Base-by-base conservation (phyloP, 106 monocot genomes). In the Amphibolis antarctica region DNA sequence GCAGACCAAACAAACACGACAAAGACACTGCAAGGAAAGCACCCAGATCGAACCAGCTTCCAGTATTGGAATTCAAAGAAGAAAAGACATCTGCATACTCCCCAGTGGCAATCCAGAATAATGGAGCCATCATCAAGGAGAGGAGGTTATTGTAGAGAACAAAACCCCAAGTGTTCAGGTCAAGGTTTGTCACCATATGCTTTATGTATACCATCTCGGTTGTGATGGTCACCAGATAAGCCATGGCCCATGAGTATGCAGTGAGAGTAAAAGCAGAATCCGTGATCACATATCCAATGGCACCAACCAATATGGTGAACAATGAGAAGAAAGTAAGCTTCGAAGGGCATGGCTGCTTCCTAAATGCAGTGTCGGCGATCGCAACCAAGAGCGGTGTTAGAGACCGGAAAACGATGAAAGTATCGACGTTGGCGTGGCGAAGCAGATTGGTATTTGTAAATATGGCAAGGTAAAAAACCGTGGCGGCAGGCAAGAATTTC, bases 141-240 rank as follows among this genome's bases (percentile, higher is more conserved):
- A 92, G 52, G 22, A 92, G 75, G 68, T 92, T 92, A 66, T 92
- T 92, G 77, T 92, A 87, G 49, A 87, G 59, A 20, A 92, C 92
- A 56, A 85, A 92, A 5, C 92, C 92, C 92, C 92, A 92, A 0
- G 92, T 92, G 55, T 88, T 92, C 28, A 92, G 63, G 19, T 78
- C 92, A 5, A 92, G 66, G 56, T 80, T 92, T 0, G 79, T 88
- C 5, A 92, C 92, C 63, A 92, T 85, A 65, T 88, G 88, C 69
- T 92, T 92, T 14, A 92, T 92, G 69, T 92, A 92, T 45, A 92
- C 92, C 92, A 92, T 92, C 55, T 92, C 88, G 5, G 92, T 88
- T 0, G 88, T 88, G 46, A 92, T 92, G 10, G 84, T 88, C 21
- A 88, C 65, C 63, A 92, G 62, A 71, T 92, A 92, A 66, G 88